Base-by-base conservation (phyloP, 1,284 basidiomycete species). In the Caloboletus firmus region DNA sequence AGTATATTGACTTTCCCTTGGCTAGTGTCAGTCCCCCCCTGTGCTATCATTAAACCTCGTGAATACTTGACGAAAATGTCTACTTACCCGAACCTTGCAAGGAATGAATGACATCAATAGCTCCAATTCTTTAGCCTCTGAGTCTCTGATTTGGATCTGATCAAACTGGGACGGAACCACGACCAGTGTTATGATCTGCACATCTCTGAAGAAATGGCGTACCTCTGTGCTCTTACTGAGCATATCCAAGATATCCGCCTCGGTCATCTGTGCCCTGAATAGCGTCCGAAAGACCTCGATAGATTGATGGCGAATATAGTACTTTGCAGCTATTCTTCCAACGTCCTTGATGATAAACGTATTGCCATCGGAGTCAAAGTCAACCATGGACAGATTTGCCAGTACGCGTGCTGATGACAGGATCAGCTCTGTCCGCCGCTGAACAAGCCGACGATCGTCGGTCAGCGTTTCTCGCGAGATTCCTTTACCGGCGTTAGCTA, bases 251-350 rank as follows among this genome's bases (percentile, higher is more conserved):
- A 94, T 84, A 71, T 99, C 95, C 2, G 95, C 97, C 71, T 99
- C 96, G 13, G 89, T 86, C 95, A 99, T 98, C 56, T 77, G 84
- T 1, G 87, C 80, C 51, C 84, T 81, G 73, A 99, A 93, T 58
- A 83, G 74, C 59, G 85, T 74, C 18, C 28, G 39, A 79, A 97
- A 99, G 4, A 91, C 83, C 68, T 94, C 93, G 35, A 99, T 88
- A 2, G 94, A 95, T 48, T 83, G 77, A 71, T 93, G 78, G 34
- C 89, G 84, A 60, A 99, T 90, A 73, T 99, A 99, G 73, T 98
- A 99, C 68, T 91, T 95, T 3, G 96, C 94, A 0, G 97, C 95
- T 62, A 99, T 96, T 56, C 94, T 80, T 15, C 97, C 97, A 4
- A 98, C 74, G 62, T 98, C 95, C 13, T 91, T 93, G 59, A 91